Evolutionary conservation across 2,329 filamentous ascomycete species (phyloP), one percentile per base, ranked within the genome.

Genomic region (Penicillium sp.): DNA sequence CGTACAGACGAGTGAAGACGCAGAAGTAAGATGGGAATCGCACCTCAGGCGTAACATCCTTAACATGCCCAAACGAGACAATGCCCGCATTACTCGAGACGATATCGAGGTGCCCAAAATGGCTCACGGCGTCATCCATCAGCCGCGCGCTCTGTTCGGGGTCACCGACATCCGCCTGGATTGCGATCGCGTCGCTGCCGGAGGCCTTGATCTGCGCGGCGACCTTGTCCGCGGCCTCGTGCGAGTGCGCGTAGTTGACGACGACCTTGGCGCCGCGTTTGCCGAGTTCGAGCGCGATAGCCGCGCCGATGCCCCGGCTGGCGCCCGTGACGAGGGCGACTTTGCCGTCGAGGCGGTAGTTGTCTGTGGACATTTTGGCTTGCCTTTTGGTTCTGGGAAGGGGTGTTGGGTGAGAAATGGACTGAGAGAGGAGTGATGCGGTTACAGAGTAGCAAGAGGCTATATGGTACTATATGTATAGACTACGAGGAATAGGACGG

Each of bases 121-220:
- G 81, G 68, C 80, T 78, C 64, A 88, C 81, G 57, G 88, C 88
- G 73, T 88, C 76, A 61, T 85, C 82, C 80, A 91, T 90, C 69
- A 91, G 79, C 62, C 78, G 76, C 58, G 84, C 82, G 5, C 45
- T 23, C 7, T 67, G 88, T 90, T 77, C 91, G 81, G 64, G 83
- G 76, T 55, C 90, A 84, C 65, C 90, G 81, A 91, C 85, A 78
- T 92, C 89, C 69, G 89, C 90, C 79, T 88, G 84, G 78, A 91
- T 80, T 64, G 88, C 83, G 15, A 85, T 83, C 45, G 88, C 86
- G 66, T 89, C 86, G 56, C 84, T 83, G 60, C 88, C 88, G 61
- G 81, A 76, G 70, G 83, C 83, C 81, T 90, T 86, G 82, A 92
- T 91, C 73, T 84, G 79, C 57, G 84, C 78, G 64, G 91, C 89